A percentile compares a stretch with the other conserved stretches of the same genome.
Evolutionary conservation across 2,329 filamentous ascomycete species (phyloP).

Genomic region (Biscogniauxia sp.): DNA sequence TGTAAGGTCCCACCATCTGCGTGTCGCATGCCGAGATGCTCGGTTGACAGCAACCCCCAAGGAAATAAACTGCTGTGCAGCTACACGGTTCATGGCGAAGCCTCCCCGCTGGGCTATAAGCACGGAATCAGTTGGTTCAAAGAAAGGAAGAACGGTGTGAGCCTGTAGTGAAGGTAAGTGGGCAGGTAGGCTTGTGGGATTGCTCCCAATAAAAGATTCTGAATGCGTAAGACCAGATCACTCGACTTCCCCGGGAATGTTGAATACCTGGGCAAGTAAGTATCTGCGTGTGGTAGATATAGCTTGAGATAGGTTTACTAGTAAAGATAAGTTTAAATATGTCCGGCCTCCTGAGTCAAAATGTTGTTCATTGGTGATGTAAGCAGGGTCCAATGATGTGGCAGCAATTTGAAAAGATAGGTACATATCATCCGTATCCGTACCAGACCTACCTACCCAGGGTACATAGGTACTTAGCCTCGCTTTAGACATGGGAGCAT

Average conservation of each 20-base stretch:
- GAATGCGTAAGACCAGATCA: not conserved
- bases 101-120: not conserved
- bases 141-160: slow-evolving; percentile 1
- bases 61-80: slow-evolving; percentile 25
- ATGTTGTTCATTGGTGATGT: not conserved
- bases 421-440: not conserved
- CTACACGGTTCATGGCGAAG: slow-evolving; percentile 24
- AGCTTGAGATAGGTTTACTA: too few species aligned
- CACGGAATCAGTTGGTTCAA: not conserved
- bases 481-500: not conserved
- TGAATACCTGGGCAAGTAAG: slow-evolving; percentile 1
- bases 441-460: too few species aligned
- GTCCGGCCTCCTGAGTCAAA: not conserved
- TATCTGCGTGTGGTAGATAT: not conserved
- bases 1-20: slow-evolving; percentile 12
- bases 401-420: slow-evolving; percentile 16
- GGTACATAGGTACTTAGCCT: not conserved
- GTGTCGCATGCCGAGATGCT: slow-evolving; percentile 9
- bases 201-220: not conserved
- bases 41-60: slow-evolving; percentile 16
- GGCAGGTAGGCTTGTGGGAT: too few species aligned
- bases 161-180: too few species aligned
- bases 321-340: too few species aligned
- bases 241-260: not conserved
- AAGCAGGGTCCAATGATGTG: slow-evolving; percentile 17